A percentile compares a stretch with the other conserved stretches of the same genome.
Conservation (phyloP, 345 rosid genomes). For the Dimocarpus longan region DNA sequence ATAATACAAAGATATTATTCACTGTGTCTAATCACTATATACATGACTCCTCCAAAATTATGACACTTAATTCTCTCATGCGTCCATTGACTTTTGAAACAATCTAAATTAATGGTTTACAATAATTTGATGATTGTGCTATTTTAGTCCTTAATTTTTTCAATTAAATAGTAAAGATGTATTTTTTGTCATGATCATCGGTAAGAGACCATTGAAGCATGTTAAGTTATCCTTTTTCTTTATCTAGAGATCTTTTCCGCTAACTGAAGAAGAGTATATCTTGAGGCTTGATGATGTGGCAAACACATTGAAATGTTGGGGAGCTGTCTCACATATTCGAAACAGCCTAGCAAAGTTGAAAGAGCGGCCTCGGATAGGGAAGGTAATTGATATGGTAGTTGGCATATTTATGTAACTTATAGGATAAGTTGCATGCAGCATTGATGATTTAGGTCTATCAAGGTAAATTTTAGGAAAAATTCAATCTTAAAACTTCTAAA, state of each 20-base stretch:
- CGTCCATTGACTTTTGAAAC: too few relatives aligned
- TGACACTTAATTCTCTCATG: too few relatives aligned
- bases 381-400: conserved; percentile 46
- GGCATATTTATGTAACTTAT: background rate
- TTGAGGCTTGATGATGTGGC: conserved; percentile 95
- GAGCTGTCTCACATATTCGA: conserved; percentile 90
- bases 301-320: conserved; percentile 92
- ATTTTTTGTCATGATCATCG: background rate
- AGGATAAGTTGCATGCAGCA: background rate
- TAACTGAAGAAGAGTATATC: conserved; percentile 90
- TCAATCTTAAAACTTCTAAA: background rate
- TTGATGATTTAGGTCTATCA: background rate
- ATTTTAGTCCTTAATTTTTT: background rate
- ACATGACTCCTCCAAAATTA: too few relatives aligned
- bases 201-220: background rate
- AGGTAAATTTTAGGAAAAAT: background rate
- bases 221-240: conserved; percentile 8
- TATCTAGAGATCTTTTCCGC: conserved; percentile 82
- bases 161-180: background rate
- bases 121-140: background rate
- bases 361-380: conserved; percentile 90
- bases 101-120: background rate
- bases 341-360: conserved; percentile 81
- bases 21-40: too few relatives aligned
- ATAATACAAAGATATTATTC: too few relatives aligned